Evolutionary conservation across 805 yeast species (phyloP), one percentile per base, ranked within the genome.

Genomic region (Nakazawaea laoshanensis): DNA sequence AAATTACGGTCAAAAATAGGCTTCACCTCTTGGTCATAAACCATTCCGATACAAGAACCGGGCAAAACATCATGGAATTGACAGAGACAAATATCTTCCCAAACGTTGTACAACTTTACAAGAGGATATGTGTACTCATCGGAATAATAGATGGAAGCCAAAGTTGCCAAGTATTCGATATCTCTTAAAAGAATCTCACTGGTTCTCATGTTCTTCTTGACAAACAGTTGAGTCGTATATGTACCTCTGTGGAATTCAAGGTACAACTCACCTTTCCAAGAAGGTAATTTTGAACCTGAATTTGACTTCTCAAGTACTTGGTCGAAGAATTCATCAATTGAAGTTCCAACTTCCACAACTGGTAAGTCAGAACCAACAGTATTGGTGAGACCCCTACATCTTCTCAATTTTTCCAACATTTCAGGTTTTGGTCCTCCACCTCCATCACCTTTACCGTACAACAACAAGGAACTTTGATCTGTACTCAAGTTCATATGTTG

Each of bases 21-120:
- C 49, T 77, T 72, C 7, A 89, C 96, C 46, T 82, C 92, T 46
- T 86, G 87, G 30, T 72, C 76, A 50, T 92, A 89, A 10, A 92
- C 96, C 76, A 85, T 74, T 41, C 86, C 95, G 47, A 89, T 89
- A 57, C 95, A 85, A 5, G 94, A 80, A 3, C 98, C 98, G 2
- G 98, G 98, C 33, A 92, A 65, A n/a, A 89, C 96, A 60, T 89
- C 98, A 55, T 89, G 98, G 62, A 89, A 89, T 53, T 89, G 97
- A 51, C 95, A 87, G 36, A 92, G 61, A 40, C 87, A 74, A 14
- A 89, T 74, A 53, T 84, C 77, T 52, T 86, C 89, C 98, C 98
- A 89, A 40, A 89, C 54, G 2, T 59, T 65, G 41, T 77, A 75
- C 27, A 89, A 66, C 38, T 77, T 70, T 24, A 67, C 59, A 20